A percentile compares a stretch with the other conserved stretches of the same genome.
Conservation (phyloP, 108 stramenopile genomes). For the Cyclotella kingstonii region DNA sequence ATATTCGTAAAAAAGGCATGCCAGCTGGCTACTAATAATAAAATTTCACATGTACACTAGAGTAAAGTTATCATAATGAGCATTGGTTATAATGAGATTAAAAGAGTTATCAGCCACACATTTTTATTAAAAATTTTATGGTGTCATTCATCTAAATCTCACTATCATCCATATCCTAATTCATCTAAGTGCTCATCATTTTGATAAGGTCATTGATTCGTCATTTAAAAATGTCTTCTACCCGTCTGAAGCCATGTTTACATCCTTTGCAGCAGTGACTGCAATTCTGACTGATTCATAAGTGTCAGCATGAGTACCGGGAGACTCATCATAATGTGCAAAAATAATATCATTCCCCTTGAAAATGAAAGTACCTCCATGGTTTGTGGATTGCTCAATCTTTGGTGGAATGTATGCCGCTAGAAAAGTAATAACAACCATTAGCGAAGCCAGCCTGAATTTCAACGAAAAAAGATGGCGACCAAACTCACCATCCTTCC, state of each 20-base stretch:
- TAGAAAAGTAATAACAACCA: background rate
- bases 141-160: too few species aligned
- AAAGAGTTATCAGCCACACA: too few species aligned
- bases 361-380: conserved; percentile 77
- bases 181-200: too few species aligned
- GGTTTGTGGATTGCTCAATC: conserved; percentile 62
- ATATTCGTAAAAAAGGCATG: conserved; percentile 73
- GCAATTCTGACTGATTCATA: conserved; percentile 49
- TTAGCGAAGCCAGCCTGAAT: background rate
- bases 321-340: conserved; percentile 78
- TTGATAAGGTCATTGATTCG: too few species aligned
- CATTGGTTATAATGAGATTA: too few species aligned
- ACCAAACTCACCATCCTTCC: conserved; percentile 65
- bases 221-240: too few species aligned
- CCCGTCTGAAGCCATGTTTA: background rate
- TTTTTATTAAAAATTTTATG: too few species aligned
- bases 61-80: too few species aligned
- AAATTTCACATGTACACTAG: too few species aligned
- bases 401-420: conserved; percentile 73
- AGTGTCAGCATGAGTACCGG: conserved; percentile 58
- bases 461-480: background rate
- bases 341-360: conserved; percentile 53
- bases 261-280: conserved; percentile 22
- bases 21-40: conserved; percentile 69
- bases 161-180: too few species aligned